Percentiles rank a stretch among this genome's conserved stretches.
Evolutionary conservation across 2,329 filamentous ascomycete genomes (phyloP).

Genomic region (Tolypocladium paradoxum): DNA sequence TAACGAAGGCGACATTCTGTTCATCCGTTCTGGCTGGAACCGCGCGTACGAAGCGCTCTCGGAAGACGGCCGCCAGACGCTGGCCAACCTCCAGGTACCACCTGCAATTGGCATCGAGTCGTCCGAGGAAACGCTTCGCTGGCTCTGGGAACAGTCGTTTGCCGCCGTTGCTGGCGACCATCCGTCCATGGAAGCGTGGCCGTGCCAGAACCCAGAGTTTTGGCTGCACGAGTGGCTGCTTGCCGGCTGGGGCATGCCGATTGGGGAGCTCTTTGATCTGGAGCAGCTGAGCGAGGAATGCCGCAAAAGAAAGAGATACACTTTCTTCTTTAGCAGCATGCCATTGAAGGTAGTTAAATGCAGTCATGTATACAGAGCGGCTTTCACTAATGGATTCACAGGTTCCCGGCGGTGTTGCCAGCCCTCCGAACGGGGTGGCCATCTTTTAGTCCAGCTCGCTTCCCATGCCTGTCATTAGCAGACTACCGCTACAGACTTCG

Average conservation of each 20-base stretch:
- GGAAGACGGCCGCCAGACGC: constrained; percentile 22
- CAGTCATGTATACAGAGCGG: not conserved
- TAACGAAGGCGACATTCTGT: constrained; percentile 42
- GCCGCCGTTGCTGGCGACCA: constrained; percentile 46
- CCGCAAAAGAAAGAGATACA: constrained; percentile 19
- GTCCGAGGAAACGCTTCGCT: constrained; percentile 35
- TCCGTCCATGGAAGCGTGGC: constrained; percentile 40
- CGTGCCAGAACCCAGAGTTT: constrained; percentile 20
- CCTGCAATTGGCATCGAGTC: constrained; percentile 33
- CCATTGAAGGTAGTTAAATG: constrained; percentile 19
- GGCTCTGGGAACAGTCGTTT: constrained; percentile 47
- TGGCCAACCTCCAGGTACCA: constrained; percentile 18
- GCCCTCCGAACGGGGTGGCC: constrained; percentile 26
- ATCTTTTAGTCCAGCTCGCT: constrained; percentile 18
- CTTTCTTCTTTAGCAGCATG: constrained; percentile 29
- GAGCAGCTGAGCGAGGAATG: constrained; percentile 26
- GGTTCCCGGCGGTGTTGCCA: constrained; percentile 25
- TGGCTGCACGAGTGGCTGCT: constrained; percentile 33
- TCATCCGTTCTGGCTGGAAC: constrained; percentile 43
- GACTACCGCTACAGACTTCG: not conserved
- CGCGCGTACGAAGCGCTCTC: constrained; percentile 28
- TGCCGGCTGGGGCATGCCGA: constrained; percentile 39
- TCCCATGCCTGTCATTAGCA: too few species aligned
- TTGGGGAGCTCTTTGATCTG: constrained; percentile 37
- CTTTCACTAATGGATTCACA: constrained; percentile 2